Percentiles rank a stretch among this genome's conserved stretches.
phyloP scores from a whole-genome alignment of 2,329 filamentous ascomycete genomes.

The Sphaerulina populicola region DNA sequence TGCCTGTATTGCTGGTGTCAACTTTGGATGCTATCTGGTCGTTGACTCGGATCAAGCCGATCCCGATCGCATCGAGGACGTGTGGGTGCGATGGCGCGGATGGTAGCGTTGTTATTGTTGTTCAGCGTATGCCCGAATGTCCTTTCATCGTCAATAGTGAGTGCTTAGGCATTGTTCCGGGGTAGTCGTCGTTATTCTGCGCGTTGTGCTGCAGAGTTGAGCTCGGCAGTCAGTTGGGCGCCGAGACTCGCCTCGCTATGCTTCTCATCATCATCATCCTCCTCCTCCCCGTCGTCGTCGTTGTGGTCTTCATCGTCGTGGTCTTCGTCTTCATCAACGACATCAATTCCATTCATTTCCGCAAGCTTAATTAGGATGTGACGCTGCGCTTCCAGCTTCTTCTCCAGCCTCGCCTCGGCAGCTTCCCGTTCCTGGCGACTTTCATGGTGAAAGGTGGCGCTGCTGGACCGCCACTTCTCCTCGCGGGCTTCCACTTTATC shows the following conservation, averaged over 20 bases:
- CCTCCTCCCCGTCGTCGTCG: background rate
- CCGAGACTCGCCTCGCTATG: conserved; percentile 23
- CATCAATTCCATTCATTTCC: conserved; percentile 22
- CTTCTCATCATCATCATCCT: conserved; percentile 13
- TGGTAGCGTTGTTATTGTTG: conserved; percentile 44
- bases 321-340: conserved; percentile 1
- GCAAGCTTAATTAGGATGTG: conserved; percentile 24
- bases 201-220: conserved; percentile 23
- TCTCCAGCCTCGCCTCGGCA: conserved; percentile 31
- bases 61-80: conserved; percentile 57
- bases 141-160: background rate
- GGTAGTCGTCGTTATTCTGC: conserved; percentile 3
- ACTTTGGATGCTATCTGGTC: conserved; percentile 64
- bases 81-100: conserved; percentile 64
- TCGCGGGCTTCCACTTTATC: conserved; percentile 33
- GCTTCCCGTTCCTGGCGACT: conserved; percentile 31
- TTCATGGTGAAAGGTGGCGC: conserved; percentile 36
- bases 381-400: conserved; percentile 30
- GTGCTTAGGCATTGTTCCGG: background rate
- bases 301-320: too few relatives aligned
- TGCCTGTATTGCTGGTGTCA: conserved; percentile 65
- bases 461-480: conserved; percentile 37
- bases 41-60: conserved; percentile 56
- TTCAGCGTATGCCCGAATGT: background rate
- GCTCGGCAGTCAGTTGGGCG: conserved; percentile 25